phyloP scores from a whole-genome alignment of 2,329 filamentous ascomycete species.

The Penicillium sp. region DNA sequence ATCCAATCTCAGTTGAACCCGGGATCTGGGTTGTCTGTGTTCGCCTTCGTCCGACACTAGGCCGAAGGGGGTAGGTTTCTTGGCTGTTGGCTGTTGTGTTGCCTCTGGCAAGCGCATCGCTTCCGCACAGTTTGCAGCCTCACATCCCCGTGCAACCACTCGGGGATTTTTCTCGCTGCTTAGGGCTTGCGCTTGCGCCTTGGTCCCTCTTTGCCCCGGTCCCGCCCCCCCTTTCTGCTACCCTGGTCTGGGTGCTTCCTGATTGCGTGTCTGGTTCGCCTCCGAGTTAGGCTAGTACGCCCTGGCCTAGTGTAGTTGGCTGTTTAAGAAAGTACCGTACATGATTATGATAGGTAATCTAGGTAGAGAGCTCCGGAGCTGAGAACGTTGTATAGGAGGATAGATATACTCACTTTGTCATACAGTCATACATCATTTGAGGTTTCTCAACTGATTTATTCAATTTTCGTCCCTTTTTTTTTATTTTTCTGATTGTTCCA shows the following conservation, averaged over 20 bases:
- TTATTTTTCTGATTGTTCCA: constrained; percentile 19
- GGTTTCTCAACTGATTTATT: background rate
- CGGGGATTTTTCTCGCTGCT: constrained; percentile 34
- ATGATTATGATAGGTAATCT: background rate
- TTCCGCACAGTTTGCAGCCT: constrained; percentile 20
- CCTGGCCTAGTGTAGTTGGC: background rate
- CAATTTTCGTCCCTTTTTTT: constrained; percentile 7
- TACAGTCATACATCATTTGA: background rate
- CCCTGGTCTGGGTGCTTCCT: background rate
- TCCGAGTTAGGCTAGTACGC: background rate
- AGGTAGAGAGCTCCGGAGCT: background rate
- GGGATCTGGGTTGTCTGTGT: constrained; percentile 2
- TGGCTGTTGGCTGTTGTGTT: constrained; percentile 8
- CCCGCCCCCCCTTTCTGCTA: too few species aligned
- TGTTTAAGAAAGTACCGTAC: constrained; percentile 1
- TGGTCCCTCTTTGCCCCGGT: constrained; percentile 21
- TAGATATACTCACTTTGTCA: too few species aligned
- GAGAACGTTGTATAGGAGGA: background rate
- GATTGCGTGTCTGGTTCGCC: background rate
- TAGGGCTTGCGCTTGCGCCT: constrained; percentile 15
- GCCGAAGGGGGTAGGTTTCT: background rate
- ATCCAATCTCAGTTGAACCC: background rate
- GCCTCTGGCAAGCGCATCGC: constrained; percentile 16
- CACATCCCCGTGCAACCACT: constrained; percentile 23
- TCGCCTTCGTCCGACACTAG: constrained; percentile 18